These are phyloP conservation scores for Candida alai DNA, from an alignment of 805 yeast genomes.

Conservation along the genomic window DNA sequence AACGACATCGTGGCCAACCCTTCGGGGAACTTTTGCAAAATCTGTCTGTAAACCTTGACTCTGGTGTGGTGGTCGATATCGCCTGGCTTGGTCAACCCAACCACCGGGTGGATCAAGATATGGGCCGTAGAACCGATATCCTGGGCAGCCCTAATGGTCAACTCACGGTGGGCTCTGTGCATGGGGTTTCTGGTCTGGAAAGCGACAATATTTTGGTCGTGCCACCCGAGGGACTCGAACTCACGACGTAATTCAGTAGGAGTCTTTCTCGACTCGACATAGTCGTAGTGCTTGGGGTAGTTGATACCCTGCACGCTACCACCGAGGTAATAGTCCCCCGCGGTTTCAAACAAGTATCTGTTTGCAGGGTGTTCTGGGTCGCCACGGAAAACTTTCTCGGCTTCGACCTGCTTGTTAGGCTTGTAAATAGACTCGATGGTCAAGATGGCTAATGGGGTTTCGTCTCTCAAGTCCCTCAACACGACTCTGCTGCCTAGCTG, in stretches of 20 bases:
- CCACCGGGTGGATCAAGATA: constrained; percentile 92
- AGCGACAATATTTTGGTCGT: constrained; percentile 72
- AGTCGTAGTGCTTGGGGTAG: constrained; percentile 86
- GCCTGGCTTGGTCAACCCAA: constrained; percentile 95
- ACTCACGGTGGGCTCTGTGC: constrained; percentile 97
- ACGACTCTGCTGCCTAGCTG: constrained; percentile 60
- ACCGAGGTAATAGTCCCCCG: constrained; percentile 84
- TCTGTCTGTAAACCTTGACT: constrained; percentile 90
- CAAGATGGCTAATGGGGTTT: constrained; percentile 72
- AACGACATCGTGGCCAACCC: constrained; percentile 89
- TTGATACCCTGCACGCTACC: constrained; percentile 82
- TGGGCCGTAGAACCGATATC: constrained; percentile 73
- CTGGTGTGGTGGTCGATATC: constrained; percentile 97
- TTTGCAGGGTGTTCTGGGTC: constrained; percentile 97
- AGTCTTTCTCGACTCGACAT: constrained; percentile 79
- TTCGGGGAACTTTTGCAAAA: constrained; percentile 87
- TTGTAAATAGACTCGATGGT: constrained; percentile 74
- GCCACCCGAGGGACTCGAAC: constrained; percentile 79
- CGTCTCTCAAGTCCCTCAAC: constrained; percentile 79
- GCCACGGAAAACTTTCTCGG: constrained; percentile 86
- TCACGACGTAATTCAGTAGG: constrained; percentile 88
- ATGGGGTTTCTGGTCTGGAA: constrained; percentile 98
- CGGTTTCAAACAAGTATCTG: constrained; percentile 62
- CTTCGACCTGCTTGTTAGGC: constrained; percentile 80
- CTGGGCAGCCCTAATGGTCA: constrained; percentile 95